phyloP scores from a whole-genome alignment of 441 rosid genomes.

The Bocquillonia castaneifolia region DNA sequence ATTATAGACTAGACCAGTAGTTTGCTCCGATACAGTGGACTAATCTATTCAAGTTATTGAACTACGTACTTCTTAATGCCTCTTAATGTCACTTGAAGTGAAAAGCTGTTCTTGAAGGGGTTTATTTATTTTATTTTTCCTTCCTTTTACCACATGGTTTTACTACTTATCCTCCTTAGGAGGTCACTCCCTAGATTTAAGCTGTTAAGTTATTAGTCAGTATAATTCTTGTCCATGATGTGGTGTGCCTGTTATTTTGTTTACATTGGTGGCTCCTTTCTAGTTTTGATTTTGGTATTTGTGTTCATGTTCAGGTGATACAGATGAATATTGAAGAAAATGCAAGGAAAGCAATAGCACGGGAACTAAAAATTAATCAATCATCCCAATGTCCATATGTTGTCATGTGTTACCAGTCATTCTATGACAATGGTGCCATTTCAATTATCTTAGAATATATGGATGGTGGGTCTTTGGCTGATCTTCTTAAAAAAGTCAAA shows the following conservation, averaged over 20 bases:
- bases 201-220: not conserved
- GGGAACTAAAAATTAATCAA: conserved; percentile 83
- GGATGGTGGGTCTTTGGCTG: conserved; percentile 97
- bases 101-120: too few relatives aligned
- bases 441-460: conserved; percentile 92
- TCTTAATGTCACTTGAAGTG: conserved; percentile 6
- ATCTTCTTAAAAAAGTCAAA: conserved; percentile 67
- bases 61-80: too few relatives aligned
- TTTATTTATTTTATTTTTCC: too few relatives aligned
- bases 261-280: not conserved
- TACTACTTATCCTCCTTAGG: not conserved
- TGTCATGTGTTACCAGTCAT: conserved; percentile 84
- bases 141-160: too few relatives aligned
- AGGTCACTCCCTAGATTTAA: not conserved
- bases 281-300: conserved; percentile 12
- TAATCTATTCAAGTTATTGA: too few relatives aligned
- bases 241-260: conserved; percentile 5
- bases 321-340: conserved; percentile 82
- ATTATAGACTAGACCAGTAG: too few relatives aligned
- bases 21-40: too few relatives aligned
- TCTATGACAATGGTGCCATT: conserved; percentile 74
- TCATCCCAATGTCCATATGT: conserved; percentile 79
- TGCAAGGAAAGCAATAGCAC: conserved; percentile 63
- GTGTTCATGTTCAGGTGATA: conserved; percentile 49
- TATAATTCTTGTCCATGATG: not conserved